Evolutionary conservation across 2,329 filamentous ascomycete species (phyloP), one percentile per base, ranked within the genome.

Genomic region (Verticillium tricorpus): DNA sequence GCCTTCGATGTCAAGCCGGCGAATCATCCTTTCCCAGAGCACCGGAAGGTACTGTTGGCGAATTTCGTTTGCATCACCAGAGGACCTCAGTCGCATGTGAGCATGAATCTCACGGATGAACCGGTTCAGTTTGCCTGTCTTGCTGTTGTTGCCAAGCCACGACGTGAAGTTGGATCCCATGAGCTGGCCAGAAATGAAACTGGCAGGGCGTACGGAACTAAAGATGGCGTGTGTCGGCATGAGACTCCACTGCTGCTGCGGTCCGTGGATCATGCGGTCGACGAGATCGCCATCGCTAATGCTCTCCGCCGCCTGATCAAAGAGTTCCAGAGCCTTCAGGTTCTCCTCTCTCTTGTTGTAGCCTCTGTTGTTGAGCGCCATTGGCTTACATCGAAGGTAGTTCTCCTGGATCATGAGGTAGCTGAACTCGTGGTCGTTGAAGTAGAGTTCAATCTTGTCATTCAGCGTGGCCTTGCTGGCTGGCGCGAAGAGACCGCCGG

Each of bases 351-450:
- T 87, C 62, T 84, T 86, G 45, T 80, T 81, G 72, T 88, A 89
- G 22, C 78, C 76, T 56, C 79, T 78, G 58, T 80, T 82, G 64
- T 80, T 84, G 3, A 91, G 79, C 5, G 76, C 82, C 64, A 88
- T 82, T 3, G 95, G 95, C 64, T 88, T 91, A 2, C 92, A 93
- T 65, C 87, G 89, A 14, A 99, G 82, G 69, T 99, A 99, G 72
- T 99, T 99, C 75, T 99, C 96, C 73, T 99, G 95, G 56, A 99
- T 88, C 95, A 99, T 98, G 60, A 99, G 81, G 71, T 89, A 95
- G 70, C 93, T 97, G 77, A 98, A 96, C 70, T 99, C 95, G 71
- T 99, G 95, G 70, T 99, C 95, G 74, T 99, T 98, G 82, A 99
- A 99, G 75, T 99, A 99, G 1, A 99, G 86, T 76, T 99, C 94